A percentile compares a stretch with the other conserved stretches of the same genome.
Evolutionary conservation across 2,329 filamentous ascomycete genomes (phyloP).

Genomic region (Davidsoniella eucalypti): DNA sequence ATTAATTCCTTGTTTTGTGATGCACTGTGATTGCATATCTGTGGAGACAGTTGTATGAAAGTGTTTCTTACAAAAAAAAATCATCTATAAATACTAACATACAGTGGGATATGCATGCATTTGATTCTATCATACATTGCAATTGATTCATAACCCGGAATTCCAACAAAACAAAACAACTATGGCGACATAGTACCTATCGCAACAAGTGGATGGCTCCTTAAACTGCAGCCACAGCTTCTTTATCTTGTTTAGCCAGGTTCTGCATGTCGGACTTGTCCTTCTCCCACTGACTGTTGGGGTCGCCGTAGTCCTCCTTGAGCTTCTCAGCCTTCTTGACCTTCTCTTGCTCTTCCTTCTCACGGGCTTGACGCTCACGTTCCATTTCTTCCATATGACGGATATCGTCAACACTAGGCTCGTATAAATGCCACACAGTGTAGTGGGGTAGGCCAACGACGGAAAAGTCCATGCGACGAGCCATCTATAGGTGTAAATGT

Average conservation of each 20-base stretch:
- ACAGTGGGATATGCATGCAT: not conserved
- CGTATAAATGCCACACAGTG: constrained; percentile 98
- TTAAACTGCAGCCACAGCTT: constrained; percentile 1
- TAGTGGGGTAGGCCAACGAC: constrained; percentile 94
- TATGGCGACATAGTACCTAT: too few species aligned
- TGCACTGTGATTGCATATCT: too few species aligned
- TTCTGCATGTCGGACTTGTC: constrained; percentile 69
- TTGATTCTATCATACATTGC: not conserved
- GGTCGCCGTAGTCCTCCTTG: constrained; percentile 63
- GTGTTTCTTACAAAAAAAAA: too few species aligned
- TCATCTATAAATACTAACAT: too few species aligned
- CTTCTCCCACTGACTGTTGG: constrained; percentile 70
- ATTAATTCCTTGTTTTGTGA: too few species aligned
- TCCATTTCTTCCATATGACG: constrained; percentile 99
- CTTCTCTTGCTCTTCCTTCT: constrained; percentile 53
- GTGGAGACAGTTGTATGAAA: too few species aligned
- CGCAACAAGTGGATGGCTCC: too few species aligned
- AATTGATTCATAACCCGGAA: not conserved
- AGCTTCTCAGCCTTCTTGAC: constrained; percentile 60
- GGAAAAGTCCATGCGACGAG: constrained; percentile 86
- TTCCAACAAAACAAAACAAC: too few species aligned
- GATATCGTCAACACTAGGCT: constrained; percentile 95
- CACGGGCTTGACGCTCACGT: constrained; percentile 60
- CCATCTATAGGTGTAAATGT: constrained; percentile 49
- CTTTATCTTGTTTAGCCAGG: constrained; percentile 21